Percentiles rank a stretch among this genome's conserved stretches.
Evolutionary conservation across 2,329 filamentous ascomycete species (phyloP).

Genomic region (Aspergillus pseudoterreus): DNA sequence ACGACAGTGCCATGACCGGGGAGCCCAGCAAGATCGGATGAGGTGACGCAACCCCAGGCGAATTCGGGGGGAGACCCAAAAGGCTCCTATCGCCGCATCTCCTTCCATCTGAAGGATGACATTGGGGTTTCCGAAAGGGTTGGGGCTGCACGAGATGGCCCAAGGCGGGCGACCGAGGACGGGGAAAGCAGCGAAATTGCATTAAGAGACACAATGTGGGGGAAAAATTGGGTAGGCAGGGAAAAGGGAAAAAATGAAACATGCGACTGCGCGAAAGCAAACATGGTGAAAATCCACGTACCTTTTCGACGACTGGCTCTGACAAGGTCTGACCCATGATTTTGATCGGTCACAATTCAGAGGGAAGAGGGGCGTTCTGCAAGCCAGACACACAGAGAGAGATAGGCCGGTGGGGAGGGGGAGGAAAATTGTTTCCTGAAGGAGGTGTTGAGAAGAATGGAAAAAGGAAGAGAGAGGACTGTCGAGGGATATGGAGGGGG

Average conservation of each 20-base stretch:
- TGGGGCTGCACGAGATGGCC: constrained; percentile 4
- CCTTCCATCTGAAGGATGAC: too few relatives aligned
- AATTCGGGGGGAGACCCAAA: too few relatives aligned
- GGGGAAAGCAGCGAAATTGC: constrained; percentile 9
- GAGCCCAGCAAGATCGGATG: background rate
- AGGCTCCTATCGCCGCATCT: too few relatives aligned
- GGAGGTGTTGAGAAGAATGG: constrained; percentile 4
- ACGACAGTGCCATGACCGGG: constrained; percentile 3
- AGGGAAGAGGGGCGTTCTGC: background rate
- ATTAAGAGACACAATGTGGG: constrained; percentile 24
- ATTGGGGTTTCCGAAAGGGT: background rate
- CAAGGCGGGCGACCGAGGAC: constrained; percentile 3
- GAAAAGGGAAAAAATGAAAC: constrained; percentile 18
- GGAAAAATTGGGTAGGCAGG: constrained; percentile 13
- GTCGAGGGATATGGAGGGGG: constrained; percentile 17
- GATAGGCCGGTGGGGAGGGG: constrained; percentile 2
- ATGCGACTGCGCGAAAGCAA: background rate
- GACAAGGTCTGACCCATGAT: constrained; percentile 98
- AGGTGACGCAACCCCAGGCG: too few relatives aligned
- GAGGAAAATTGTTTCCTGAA: constrained; percentile 6
- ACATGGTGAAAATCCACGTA: constrained; percentile 45
- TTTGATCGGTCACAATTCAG: constrained; percentile 24
- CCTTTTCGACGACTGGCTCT: constrained; percentile 98
- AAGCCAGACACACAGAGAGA: constrained; percentile 4
- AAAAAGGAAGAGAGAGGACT: constrained; percentile 5